These are phyloP conservation scores for Tubosaeta brunneosetosa DNA, from an alignment of 768 basidiomycete genomes.

Conservation along the genomic window DNA sequence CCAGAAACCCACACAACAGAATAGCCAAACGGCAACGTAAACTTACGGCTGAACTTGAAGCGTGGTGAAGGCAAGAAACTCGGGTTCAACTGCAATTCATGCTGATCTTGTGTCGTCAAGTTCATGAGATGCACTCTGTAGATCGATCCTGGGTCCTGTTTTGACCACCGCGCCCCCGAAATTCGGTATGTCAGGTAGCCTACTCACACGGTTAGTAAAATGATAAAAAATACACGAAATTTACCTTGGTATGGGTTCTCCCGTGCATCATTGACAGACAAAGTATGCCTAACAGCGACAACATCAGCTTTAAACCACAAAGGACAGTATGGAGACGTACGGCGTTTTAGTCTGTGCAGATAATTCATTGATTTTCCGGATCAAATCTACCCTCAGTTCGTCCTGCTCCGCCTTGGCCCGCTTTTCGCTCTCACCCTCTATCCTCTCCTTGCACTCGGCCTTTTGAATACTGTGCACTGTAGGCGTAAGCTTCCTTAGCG, in stretches of 20 bases:
- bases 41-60: constrained; percentile 12
- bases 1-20: constrained; percentile 12
- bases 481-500: constrained; percentile 5
- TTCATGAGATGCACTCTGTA: constrained; percentile 16
- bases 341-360: constrained; percentile 1
- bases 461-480: constrained; percentile 9
- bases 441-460: neutral
- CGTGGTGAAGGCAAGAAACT: constrained; percentile 18
- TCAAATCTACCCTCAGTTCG: constrained; percentile 13
- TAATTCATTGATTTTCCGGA: constrained; percentile 14
- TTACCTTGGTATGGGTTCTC: neutral
- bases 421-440: neutral
- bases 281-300: constrained; percentile 6
- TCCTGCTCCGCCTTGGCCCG: too few species aligned
- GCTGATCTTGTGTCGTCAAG: too few species aligned
- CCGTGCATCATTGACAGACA: neutral
- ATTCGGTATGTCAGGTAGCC: neutral
- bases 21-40: constrained; percentile 18
- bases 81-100: too few species aligned
- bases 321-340: constrained; percentile 4
- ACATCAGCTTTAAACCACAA: neutral
- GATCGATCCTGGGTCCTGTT: constrained; percentile 12
- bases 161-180: constrained; percentile 2
- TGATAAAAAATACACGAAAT: too few species aligned
- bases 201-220: neutral